Conservation (phyloP, 164 flowering plant species). For the Vitis riparia region DNA sequence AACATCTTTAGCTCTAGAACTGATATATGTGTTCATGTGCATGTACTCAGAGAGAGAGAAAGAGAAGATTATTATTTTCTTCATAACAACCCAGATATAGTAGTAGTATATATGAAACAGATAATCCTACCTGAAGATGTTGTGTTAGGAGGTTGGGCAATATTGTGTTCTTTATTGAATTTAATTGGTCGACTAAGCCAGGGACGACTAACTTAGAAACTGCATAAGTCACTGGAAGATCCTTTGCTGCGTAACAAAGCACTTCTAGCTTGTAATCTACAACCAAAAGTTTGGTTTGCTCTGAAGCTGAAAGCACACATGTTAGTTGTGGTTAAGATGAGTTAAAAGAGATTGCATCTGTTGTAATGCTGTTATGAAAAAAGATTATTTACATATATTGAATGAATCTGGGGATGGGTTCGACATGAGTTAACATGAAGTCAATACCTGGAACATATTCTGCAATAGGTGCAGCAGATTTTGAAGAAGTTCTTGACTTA, state of each 20-base stretch:
- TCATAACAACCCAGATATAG: background rate
- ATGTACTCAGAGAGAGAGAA: background rate
- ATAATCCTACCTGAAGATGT: constrained; percentile 57
- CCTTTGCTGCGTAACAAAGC: constrained; percentile 68
- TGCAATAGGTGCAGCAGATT: constrained; percentile 61
- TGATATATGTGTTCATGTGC: no score
- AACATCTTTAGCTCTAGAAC: no score
- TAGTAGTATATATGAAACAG: background rate
- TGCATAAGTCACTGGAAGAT: constrained; percentile 53
- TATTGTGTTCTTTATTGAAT: constrained; percentile 43
- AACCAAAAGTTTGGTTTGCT: constrained; percentile 50
- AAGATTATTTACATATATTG: background rate
- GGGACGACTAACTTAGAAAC: constrained; percentile 77
- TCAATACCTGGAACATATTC: constrained; percentile 77
- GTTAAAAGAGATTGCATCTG: background rate
- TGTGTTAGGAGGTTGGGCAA: constrained; percentile 51
- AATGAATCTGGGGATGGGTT: background rate
- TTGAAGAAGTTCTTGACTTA: constrained; percentile 42
- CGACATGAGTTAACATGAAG: background rate
- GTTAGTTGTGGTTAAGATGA: background rate
- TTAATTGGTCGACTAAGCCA: constrained; percentile 67
- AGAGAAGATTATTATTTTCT: no score
- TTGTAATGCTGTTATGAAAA: constrained; percentile 1
- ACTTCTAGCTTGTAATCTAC: constrained; percentile 65
- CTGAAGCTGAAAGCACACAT: constrained; percentile 50